These are phyloP conservation scores for Malus sieversii DNA, from an alignment of 306 rosid genomes.

Conservation along the genomic window DNA sequence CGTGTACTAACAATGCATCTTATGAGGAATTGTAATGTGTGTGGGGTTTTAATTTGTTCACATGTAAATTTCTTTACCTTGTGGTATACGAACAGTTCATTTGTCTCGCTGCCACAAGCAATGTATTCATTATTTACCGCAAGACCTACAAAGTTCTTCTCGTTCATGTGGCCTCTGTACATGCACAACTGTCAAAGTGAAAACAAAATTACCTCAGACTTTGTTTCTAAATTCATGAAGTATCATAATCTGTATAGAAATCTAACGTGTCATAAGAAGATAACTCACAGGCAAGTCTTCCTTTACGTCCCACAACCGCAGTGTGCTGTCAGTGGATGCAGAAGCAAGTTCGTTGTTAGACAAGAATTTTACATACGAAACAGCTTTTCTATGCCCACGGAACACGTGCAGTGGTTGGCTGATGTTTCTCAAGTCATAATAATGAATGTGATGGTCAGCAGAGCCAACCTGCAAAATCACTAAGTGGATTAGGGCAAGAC, in stretches of 20 bases:
- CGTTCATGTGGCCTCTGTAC: slow-evolving; percentile 82
- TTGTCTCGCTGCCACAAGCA: slow-evolving; percentile 95
- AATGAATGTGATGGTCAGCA: slow-evolving; percentile 81
- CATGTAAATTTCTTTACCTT: slow-evolving; percentile 46
- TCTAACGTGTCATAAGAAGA: not conserved
- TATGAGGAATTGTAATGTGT: not conserved
- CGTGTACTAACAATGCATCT: too few relatives aligned
- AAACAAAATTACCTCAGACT: not conserved
- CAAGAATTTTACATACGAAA: slow-evolving; percentile 85
- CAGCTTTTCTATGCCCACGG: slow-evolving; percentile 74
- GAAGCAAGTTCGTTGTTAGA: slow-evolving; percentile 78
- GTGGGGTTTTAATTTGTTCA: not conserved
- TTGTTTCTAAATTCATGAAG: too few relatives aligned
- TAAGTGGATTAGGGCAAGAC: not conserved
- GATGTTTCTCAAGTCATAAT: slow-evolving; percentile 79
- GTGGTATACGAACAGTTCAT: slow-evolving; percentile 86
- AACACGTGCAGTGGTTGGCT: slow-evolving; percentile 77
- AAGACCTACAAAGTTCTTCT: slow-evolving; percentile 90
- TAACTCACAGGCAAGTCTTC: slow-evolving; percentile 64
- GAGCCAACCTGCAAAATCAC: slow-evolving; percentile 65
- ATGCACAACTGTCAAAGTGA: slow-evolving; percentile 52
- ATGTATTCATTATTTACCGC: slow-evolving; percentile 67
- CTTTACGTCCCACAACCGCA: slow-evolving; percentile 85
- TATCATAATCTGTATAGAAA: not conserved
- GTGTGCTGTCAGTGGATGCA: slow-evolving; percentile 86